phyloP scores from a whole-genome alignment of 2,329 filamentous ascomycete genomes.

The Fonsecaea nubica region DNA sequence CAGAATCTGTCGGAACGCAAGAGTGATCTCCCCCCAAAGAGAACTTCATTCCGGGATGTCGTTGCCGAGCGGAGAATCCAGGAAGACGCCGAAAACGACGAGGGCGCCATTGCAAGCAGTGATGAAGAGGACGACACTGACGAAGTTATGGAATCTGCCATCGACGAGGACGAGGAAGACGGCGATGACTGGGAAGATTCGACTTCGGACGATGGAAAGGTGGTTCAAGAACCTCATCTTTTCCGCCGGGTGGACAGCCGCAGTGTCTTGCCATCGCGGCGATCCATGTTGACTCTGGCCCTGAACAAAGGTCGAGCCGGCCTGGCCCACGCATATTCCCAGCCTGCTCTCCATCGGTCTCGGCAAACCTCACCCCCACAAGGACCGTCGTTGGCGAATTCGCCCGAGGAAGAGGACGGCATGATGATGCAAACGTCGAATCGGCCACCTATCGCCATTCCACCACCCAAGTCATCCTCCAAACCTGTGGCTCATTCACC shows the following conservation, averaged over 20 bases:
- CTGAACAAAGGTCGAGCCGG: slow-evolving; percentile 60
- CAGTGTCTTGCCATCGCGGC: slow-evolving; percentile 80
- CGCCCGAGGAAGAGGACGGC: slow-evolving; percentile 53
- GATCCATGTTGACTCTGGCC: slow-evolving; percentile 87
- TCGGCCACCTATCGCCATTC: slow-evolving; percentile 35
- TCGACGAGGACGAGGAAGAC: slow-evolving; percentile 70
- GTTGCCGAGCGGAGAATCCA: slow-evolving; percentile 71
- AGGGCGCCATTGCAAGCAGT: slow-evolving; percentile 66
- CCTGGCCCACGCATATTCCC: slow-evolving; percentile 45
- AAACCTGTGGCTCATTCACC: slow-evolving; percentile 78
- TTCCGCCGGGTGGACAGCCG: slow-evolving; percentile 93
- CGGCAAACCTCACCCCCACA: slow-evolving; percentile 69
- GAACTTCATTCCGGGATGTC: slow-evolving; percentile 80
- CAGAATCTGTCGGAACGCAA: slow-evolving; percentile 45
- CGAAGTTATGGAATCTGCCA: slow-evolving; percentile 81
- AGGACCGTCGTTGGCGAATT: slow-evolving; percentile 59
- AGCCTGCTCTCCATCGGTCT: slow-evolving; percentile 55
- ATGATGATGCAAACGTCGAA: slow-evolving; percentile 38
- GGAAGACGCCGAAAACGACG: slow-evolving; percentile 60
- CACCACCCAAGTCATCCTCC: slow-evolving; percentile 29
- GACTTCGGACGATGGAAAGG: slow-evolving; percentile 80
- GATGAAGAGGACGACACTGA: slow-evolving; percentile 65
- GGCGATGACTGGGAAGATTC: slow-evolving; percentile 67
- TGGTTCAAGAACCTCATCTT: slow-evolving; percentile 76
- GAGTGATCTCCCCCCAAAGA: slow-evolving; percentile 65